A percentile compares a stretch with the other conserved stretches of the same genome.
phyloP scores from a whole-genome alignment of 1,139 yeast species.

The Spathaspora sp. region DNA sequence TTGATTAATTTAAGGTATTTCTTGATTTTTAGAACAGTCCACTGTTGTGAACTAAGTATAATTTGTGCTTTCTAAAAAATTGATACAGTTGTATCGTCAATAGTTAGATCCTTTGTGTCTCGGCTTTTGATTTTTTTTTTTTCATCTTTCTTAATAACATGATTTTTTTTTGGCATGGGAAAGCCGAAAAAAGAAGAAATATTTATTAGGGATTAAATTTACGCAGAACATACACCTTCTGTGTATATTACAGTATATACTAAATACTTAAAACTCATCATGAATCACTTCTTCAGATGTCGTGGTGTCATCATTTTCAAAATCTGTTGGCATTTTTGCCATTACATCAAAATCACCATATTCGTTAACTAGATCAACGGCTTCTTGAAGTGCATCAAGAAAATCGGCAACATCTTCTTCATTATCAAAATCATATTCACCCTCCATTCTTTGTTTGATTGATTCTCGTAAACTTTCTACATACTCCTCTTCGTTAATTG shows the following conservation, averaged over 20 bases:
- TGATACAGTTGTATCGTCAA: background rate
- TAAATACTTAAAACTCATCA: constrained; percentile 3
- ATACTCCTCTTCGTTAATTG: background rate
- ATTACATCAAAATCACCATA: background rate
- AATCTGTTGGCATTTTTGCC: background rate
- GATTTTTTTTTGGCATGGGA: constrained; percentile 1
- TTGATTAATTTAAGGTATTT: background rate
- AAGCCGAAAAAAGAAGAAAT: background rate
- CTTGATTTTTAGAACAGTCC: background rate
- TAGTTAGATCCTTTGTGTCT: background rate
- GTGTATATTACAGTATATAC: constrained; percentile 5
- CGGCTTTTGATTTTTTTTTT: constrained; percentile 7
- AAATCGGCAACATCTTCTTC: background rate
- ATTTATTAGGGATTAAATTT: constrained; percentile 2
- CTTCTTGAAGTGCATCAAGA: background rate
- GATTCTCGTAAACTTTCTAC: background rate
- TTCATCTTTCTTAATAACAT: constrained; percentile 2
- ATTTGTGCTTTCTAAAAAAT: background rate
- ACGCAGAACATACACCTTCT: background rate
- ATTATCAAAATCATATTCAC: background rate
- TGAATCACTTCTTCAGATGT: background rate
- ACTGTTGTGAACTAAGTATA: background rate
- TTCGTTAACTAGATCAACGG: background rate
- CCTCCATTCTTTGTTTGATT: background rate
- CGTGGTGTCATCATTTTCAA: background rate